Evolutionary conservation across 805 yeast species (phyloP).

Genomic region (Suhomyces prunicola): DNA sequence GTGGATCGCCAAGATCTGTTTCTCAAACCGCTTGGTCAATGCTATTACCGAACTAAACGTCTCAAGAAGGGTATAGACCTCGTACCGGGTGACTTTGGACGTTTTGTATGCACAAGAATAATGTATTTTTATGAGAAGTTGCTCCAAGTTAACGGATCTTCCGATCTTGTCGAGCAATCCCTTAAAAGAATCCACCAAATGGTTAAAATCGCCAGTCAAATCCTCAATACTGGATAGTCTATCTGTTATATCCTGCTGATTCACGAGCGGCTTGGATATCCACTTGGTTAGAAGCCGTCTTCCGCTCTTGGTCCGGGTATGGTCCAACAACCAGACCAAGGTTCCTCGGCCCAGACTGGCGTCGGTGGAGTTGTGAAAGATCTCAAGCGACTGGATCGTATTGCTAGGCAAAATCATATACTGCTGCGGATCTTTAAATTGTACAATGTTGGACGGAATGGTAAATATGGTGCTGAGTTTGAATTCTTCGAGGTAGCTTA

Average conservation of each 20-base stretch:
- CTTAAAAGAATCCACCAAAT: constrained; percentile 32
- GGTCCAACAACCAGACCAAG: constrained; percentile 74
- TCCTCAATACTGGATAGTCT: constrained; percentile 56
- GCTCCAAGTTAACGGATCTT: constrained; percentile 32
- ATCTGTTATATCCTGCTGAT: constrained; percentile 50
- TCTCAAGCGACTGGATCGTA: constrained; percentile 69
- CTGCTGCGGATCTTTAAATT: constrained; percentile 45
- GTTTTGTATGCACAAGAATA: constrained; percentile 29
- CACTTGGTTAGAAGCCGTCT: constrained; percentile 62
- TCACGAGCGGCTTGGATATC: constrained; percentile 70
- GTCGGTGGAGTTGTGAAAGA: constrained; percentile 65
- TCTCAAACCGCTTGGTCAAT: constrained; percentile 29
- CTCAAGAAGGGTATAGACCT: constrained; percentile 28
- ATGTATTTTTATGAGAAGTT: constrained; percentile 35
- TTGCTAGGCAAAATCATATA: constrained; percentile 61
- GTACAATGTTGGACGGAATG: constrained; percentile 46
- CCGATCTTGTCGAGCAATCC: constrained; percentile 23
- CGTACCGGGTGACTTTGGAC: constrained; percentile 30
- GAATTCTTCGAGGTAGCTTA: constrained; percentile 60
- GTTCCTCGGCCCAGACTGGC: constrained; percentile 57
- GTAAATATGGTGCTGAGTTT: constrained; percentile 55
- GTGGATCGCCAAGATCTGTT: constrained; percentile 34
- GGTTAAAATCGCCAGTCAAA: constrained; percentile 26
- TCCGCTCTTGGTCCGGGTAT: constrained; percentile 78
- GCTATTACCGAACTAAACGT: constrained; percentile 26